These are phyloP conservation scores for Eimeria sp. DNA, from an alignment of 169 alveolate genomes.

Conservation along the genomic window DNA sequence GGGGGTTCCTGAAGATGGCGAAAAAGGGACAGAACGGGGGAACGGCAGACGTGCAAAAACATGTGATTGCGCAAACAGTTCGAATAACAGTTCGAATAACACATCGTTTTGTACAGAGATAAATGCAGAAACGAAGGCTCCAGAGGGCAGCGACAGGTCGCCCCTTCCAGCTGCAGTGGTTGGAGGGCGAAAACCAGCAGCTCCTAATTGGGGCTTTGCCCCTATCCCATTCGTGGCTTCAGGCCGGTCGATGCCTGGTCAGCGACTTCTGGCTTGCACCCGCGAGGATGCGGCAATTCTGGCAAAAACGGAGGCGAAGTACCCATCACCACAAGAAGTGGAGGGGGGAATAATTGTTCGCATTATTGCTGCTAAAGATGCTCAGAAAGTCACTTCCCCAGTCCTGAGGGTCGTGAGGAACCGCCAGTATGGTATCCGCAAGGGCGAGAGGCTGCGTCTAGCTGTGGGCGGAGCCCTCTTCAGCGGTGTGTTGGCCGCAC, in stretches of 20 bases:
- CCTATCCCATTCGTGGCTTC: constrained; percentile 78
- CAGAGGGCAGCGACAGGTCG: background rate
- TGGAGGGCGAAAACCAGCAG: background rate
- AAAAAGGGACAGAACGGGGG: background rate
- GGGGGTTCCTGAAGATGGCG: background rate
- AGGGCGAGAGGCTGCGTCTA: constrained; percentile 89
- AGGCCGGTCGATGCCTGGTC: constrained; percentile 86
- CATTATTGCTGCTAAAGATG: constrained; percentile 87
- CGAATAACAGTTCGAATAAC: background rate
- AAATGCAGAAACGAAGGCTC: background rate
- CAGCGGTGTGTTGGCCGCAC: constrained; percentile 72
- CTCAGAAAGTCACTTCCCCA: constrained; percentile 89
- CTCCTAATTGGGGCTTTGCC: constrained; percentile 25
- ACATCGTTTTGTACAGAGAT: background rate
- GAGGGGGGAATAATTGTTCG: constrained; percentile 91
- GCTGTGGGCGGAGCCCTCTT: constrained; percentile 85
- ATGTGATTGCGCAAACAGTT: background rate
- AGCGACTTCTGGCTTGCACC: constrained; percentile 85
- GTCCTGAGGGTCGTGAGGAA: constrained; percentile 87
- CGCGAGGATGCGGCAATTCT: constrained; percentile 85
- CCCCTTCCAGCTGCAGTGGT: background rate
- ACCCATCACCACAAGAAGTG: constrained; percentile 89
- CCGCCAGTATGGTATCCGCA: constrained; percentile 92
- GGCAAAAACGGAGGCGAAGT: constrained; percentile 84
- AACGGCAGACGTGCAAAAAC: background rate